These are phyloP conservation scores for Clarireedia hainanense DNA, from an alignment of 2,329 filamentous ascomycete genomes.

Conservation along the genomic window DNA sequence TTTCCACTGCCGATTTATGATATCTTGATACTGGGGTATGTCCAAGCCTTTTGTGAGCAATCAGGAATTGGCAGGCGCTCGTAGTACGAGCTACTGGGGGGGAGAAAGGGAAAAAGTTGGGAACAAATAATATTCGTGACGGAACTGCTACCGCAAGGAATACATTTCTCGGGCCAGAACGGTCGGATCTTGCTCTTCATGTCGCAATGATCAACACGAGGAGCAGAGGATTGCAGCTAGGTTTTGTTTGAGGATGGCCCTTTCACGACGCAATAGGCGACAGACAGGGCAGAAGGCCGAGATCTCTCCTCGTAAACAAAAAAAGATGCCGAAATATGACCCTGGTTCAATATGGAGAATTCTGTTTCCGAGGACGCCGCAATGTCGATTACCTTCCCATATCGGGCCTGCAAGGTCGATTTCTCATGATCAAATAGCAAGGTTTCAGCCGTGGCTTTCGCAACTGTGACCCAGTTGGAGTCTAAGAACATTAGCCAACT, in stretches of 20 bases:
- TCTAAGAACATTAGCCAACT: not conserved
- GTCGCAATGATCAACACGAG: not conserved
- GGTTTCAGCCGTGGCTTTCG: not conserved
- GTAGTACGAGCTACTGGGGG: no score
- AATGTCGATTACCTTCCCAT: not conserved
- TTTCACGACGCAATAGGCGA: not conserved
- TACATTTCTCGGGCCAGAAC: not conserved
- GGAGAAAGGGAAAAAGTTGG: no score
- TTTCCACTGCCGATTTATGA: constrained; percentile 1
- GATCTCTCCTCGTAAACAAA: not conserved
- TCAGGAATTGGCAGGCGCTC: no score
- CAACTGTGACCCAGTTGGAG: not conserved
- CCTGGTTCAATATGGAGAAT: constrained; percentile 3
- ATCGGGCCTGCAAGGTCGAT: not conserved
- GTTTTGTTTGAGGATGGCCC: not conserved
- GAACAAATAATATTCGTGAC: not conserved
- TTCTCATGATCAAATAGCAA: not conserved
- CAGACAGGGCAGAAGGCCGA: constrained; percentile 1
- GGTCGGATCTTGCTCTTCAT: not conserved
- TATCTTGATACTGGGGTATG: not conserved
- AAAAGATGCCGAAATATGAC: constrained; percentile 4
- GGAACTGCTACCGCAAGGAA: not conserved
- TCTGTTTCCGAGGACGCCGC: not conserved
- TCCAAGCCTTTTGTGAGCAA: not conserved
- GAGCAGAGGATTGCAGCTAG: not conserved